Base-by-base conservation (phyloP, 2,329 filamentous ascomycete species). In the Phoma sp. region DNA sequence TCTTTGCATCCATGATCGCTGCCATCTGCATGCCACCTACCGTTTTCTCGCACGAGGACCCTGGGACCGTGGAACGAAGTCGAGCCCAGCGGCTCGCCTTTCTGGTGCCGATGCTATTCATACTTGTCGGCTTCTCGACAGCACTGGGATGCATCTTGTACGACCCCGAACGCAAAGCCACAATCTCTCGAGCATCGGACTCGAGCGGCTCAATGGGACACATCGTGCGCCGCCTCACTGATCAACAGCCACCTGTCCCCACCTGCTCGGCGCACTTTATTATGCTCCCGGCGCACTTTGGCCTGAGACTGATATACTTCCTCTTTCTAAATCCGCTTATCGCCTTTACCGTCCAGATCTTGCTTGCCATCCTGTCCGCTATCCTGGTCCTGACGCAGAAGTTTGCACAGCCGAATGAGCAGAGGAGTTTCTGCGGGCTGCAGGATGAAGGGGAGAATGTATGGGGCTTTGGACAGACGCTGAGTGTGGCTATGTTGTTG, bases 381-480 rank as follows among this genome's bases (percentile, higher is more conserved):
- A 60, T 63, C 11, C 18, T 72, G 12, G 67, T 71, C 0, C 30
- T 72, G 28, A 64, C 53, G 6, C 67, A 72, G 43, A 71, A 72
- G 37, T 72, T 72, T 25, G 60, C 66, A 7, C 40, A 37, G 2
- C 68, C 67, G 2, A 45, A 59, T 18, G 62, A 68, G 39, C 18
- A 52, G 1, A 37, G 30, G 11, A 39, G 38, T 17, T 67, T 61
- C 42, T 72, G 67, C 30, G 63, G 67, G 10, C 23, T 72, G 26
- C 62, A 67, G 20, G 60, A 65, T 28, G 34, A 59, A 10, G 60
- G 48, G 5, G 68, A 71, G 47, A 69, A 72, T 40, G 38, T 54
- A 12, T 71, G 68, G 68, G 66, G 67, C 4, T 71, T 71, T 42
- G 65, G 69, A 5, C 67, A 71, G 53, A 72, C 67, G 17, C 34